Conservation (phyloP, 176 grass and related monocot species). For the Alloteropsis semialata region DNA sequence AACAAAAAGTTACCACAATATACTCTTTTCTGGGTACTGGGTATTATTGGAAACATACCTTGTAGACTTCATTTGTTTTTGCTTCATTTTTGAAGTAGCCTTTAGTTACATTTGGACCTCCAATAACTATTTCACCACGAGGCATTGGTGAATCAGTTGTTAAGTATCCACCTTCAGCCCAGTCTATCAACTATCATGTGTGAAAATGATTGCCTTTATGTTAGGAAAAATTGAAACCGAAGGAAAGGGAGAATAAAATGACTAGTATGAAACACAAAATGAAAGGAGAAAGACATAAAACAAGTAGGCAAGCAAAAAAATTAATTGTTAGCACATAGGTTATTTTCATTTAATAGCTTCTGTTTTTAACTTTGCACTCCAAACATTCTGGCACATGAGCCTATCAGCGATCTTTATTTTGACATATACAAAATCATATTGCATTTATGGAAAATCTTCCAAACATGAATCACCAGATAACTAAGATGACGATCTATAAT, state of each 20-base stretch:
- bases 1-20: neutral
- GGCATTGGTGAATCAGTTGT: constrained; percentile 84
- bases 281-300: neutral
- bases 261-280: neutral
- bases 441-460: constrained; percentile 8
- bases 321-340: neutral
- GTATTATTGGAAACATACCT: constrained; percentile 38
- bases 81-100: constrained; percentile 90
- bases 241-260: neutral
- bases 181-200: constrained; percentile 72
- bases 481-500: neutral
- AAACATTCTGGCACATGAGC: neutral
- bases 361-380: neutral
- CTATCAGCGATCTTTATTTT: neutral
- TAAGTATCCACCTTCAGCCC: constrained; percentile 86
- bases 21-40: neutral
- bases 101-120: constrained; percentile 84
- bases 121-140: constrained; percentile 91
- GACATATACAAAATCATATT: neutral
- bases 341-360: neutral
- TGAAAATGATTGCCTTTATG: constrained; percentile 9
- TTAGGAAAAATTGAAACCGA: neutral
- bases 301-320: neutral
- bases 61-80: constrained; percentile 96
- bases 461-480: neutral